Conservation (phyloP, 2,329 filamentous ascomycete species). For the Lachnellula arida region DNA sequence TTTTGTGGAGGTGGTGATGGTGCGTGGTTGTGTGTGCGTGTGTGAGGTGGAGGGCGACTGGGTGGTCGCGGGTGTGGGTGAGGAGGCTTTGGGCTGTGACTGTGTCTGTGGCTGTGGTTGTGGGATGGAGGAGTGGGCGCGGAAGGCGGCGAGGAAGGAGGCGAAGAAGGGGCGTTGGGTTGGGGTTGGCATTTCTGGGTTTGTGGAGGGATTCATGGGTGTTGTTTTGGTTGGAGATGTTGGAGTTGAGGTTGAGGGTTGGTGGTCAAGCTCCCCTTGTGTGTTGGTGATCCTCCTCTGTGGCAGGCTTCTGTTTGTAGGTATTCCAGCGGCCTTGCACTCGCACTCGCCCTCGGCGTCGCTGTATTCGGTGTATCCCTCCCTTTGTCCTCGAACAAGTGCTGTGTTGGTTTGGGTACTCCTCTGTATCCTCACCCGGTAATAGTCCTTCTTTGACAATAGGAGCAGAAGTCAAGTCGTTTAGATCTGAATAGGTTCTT, state of each 20-base stretch:
- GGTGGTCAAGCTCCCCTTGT: not conserved
- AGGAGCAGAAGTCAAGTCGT: not conserved
- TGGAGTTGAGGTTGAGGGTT: not conserved
- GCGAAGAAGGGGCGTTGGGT: constrained; percentile 33
- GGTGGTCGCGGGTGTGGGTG: constrained; percentile 12
- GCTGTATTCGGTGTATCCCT: no score
- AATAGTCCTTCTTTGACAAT: no score
- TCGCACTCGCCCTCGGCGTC: not conserved
- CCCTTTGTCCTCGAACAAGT: no score
- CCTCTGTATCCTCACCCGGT: no score
- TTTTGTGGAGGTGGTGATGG: constrained; percentile 28
- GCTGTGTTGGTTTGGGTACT: no score
- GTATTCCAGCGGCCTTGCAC: not conserved
- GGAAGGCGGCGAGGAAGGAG: constrained; percentile 33
- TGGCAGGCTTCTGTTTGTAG: not conserved
- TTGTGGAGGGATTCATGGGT: not conserved
- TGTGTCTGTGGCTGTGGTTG: no score
- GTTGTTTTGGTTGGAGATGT: not conserved
- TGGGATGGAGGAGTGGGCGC: constrained; percentile 28
- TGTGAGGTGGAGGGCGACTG: constrained; percentile 12
- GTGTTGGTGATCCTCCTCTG: not conserved
- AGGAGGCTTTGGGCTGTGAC: constrained; percentile 20
- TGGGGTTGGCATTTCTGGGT: constrained; percentile 24
- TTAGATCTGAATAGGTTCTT: not conserved
- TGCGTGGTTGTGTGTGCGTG: constrained; percentile 25